phyloP scores from a whole-genome alignment of 2,329 filamentous ascomycete genomes.

The Talaromyces marneffei region DNA sequence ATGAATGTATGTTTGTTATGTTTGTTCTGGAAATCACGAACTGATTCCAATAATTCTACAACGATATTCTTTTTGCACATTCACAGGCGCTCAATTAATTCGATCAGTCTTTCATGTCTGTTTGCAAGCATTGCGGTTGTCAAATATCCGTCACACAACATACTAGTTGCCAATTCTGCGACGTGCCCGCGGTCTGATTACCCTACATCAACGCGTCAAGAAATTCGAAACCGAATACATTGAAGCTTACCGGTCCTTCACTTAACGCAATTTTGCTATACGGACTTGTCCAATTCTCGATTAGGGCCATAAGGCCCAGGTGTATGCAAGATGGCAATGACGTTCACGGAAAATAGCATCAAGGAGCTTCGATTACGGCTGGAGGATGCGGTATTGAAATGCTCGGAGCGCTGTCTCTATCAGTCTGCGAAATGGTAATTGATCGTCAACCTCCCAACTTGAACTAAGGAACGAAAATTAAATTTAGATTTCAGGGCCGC shows the following conservation, averaged over 20 bases:
- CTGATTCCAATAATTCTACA: neutral
- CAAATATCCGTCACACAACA: too few species aligned
- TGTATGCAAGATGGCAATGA: slow-evolving; percentile 26
- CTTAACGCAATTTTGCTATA: neutral
- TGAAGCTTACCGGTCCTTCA: neutral
- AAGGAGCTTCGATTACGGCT: slow-evolving; percentile 65
- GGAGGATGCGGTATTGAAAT: slow-evolving; percentile 81
- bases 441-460: neutral
- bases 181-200: neutral
- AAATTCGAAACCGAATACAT: neutral
- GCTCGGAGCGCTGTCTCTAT: slow-evolving; percentile 90
- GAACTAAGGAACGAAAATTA: neutral
- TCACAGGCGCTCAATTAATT: neutral
- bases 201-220: neutral
- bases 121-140: too few species aligned
- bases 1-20: neutral
- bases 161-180: neutral
- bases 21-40: neutral
- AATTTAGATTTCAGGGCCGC: slow-evolving; percentile 62
- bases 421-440: slow-evolving; percentile 89
- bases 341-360: slow-evolving; percentile 34
- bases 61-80: neutral
- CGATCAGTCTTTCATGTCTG: neutral
- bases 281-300: neutral
- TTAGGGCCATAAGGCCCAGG: neutral